phyloP scores from a whole-genome alignment of 1,284 basidiomycete genomes.

The Anthracocystis setariae region DNA sequence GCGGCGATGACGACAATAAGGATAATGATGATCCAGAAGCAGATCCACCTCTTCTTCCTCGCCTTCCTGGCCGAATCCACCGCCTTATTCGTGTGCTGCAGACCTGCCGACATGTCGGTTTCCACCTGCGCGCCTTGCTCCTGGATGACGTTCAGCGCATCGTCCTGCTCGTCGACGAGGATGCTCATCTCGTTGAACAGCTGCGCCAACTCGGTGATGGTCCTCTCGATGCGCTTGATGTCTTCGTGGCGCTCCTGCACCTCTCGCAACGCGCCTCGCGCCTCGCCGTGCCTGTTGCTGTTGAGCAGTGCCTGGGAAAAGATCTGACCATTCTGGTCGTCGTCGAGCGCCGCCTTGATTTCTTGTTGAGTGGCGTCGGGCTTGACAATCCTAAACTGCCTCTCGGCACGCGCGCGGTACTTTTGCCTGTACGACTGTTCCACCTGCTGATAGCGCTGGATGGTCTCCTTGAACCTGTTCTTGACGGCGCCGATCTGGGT shows the following conservation, averaged over 20 bases:
- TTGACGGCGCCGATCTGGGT: conserved; percentile 72
- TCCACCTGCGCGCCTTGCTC: conserved; percentile 59
- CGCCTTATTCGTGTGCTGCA: conserved; percentile 75
- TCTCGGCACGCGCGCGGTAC: conserved; percentile 92
- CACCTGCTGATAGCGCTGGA: conserved; percentile 79
- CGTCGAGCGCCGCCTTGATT: conserved; percentile 77
- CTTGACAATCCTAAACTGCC: conserved; percentile 94
- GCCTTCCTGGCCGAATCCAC: conserved; percentile 80
- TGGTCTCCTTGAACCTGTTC: conserved; percentile 69
- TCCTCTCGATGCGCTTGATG: conserved; percentile 85
- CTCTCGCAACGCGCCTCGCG: conserved; percentile 84
- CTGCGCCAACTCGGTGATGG: conserved; percentile 85
- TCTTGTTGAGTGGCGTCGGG: conserved; percentile 88
- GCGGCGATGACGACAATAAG: conserved; percentile 58
- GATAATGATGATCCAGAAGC: conserved; percentile 62
- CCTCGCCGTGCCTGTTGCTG: conserved; percentile 84
- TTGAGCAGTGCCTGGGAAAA: conserved; percentile 84
- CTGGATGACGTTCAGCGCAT: conserved; percentile 64
- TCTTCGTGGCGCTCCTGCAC: conserved; percentile 91
- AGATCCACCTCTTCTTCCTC: conserved; percentile 74
- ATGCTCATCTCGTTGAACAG: conserved; percentile 78
- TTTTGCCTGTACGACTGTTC: conserved; percentile 92
- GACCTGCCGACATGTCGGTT: conserved; percentile 60
- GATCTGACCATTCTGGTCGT: conserved; percentile 80
- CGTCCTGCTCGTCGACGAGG: conserved; percentile 66